Conservation (phyloP, 2,329 filamentous ascomycete species). For the Calonectria hawksworthii region DNA sequence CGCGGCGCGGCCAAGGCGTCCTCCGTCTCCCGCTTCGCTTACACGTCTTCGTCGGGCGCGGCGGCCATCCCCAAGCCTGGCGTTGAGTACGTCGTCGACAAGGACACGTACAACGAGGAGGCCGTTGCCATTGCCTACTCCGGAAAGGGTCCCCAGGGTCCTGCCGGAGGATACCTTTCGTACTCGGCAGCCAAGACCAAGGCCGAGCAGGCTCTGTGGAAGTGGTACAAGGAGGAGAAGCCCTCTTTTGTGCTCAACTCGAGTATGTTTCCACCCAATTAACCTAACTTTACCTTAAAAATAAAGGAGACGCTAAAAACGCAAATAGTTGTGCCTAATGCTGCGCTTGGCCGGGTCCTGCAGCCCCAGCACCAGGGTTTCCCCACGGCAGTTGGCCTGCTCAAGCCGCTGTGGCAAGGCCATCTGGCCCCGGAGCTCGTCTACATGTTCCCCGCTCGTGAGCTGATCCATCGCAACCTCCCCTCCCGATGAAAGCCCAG, state of each 20-base stretch:
- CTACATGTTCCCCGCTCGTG: conserved; percentile 17
- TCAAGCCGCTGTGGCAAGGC: conserved; percentile 18
- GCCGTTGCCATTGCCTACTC: conserved; percentile 10
- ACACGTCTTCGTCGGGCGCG: conserved; percentile 15
- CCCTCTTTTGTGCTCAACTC: conserved; percentile 17
- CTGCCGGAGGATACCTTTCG: conserved; percentile 5
- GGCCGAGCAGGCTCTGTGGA: conserved; percentile 22
- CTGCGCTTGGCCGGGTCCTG: conserved; percentile 7
- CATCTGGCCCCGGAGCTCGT: background rate
- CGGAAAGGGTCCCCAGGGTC: background rate
- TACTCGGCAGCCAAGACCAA: conserved; percentile 24
- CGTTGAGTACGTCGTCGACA: background rate
- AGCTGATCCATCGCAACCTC: background rate
- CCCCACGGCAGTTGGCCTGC: conserved; percentile 3
- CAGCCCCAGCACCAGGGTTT: conserved; percentile 13
- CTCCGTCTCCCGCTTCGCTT: conserved; percentile 14
- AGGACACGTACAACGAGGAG: conserved; percentile 24
- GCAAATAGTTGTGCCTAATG: conserved; percentile 9
- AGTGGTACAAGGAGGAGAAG: conserved; percentile 20
- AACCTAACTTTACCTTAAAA: too few relatives aligned
- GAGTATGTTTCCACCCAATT: background rate
- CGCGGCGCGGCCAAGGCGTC: background rate
- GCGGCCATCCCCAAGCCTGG: conserved; percentile 12
- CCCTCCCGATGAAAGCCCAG: background rate
- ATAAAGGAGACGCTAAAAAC: background rate